Percentiles rank a stretch among this genome's conserved stretches.
phyloP scores from a whole-genome alignment of 140 eudicot genomes.

The Oenanthe javanica region DNA sequence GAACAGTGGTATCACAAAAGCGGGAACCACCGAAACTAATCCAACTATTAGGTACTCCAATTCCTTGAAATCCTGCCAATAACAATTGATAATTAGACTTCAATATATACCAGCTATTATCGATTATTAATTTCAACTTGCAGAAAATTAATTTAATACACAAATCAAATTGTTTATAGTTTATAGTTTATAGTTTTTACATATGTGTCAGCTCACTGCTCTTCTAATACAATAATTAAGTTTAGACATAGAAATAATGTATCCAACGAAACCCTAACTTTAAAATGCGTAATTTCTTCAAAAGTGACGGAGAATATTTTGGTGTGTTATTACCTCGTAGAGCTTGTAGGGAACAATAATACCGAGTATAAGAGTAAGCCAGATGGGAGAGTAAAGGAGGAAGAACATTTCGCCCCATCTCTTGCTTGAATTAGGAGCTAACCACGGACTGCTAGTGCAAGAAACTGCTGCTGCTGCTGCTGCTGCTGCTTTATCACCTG shows the following conservation, averaged over 20 bases:
- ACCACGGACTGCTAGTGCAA: constrained; percentile 44
- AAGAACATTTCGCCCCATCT: constrained; percentile 93
- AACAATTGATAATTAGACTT: constrained; percentile 2
- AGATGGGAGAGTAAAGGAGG: constrained; percentile 75
- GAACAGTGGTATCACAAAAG: constrained; percentile 63
- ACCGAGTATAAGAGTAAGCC: constrained; percentile 93
- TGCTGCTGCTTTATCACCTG: constrained; percentile 24
- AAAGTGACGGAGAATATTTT: too few species aligned
- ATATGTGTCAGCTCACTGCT: too few species aligned
- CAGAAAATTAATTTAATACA: too few species aligned
- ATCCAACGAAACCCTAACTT: too few species aligned
- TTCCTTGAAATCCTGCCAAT: constrained; percentile 72
- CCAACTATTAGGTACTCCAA: constrained; percentile 81
- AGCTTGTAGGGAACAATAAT: constrained; percentile 82
- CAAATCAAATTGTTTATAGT: too few species aligned
- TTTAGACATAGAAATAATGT: too few species aligned
- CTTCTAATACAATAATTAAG: too few species aligned
- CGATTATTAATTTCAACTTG: too few species aligned
- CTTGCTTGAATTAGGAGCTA: constrained; percentile 77
- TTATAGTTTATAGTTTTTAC: too few species aligned
- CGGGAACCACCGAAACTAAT: constrained; percentile 71
- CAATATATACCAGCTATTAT: not conserved
- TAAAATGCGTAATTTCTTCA: too few species aligned
- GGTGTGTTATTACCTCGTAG: constrained; percentile 47
- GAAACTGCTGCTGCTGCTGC: constrained; percentile 6